Evolutionary conservation across 352 stramenopile genomes (phyloP).

Genomic region (Phytophthora boehmeriae): DNA sequence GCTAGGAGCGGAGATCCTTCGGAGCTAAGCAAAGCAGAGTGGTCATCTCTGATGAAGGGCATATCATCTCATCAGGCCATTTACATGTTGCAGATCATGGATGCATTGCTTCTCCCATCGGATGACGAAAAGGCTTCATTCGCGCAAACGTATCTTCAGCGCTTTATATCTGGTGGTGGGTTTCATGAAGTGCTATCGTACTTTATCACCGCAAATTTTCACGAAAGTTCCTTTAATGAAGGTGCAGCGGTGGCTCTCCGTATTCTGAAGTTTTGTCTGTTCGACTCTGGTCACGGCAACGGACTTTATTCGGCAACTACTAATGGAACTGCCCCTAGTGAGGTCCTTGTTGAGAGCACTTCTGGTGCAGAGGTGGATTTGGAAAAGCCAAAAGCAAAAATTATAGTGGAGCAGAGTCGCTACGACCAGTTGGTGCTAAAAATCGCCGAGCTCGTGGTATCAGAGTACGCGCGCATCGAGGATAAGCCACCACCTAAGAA

Average conservation of each 20-base stretch:
- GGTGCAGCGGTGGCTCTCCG: constrained; percentile 79
- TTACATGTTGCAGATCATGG: constrained; percentile 90
- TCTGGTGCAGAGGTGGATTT: constrained; percentile 11
- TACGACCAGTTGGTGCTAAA: constrained; percentile 80
- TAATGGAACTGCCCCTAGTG: constrained; percentile 25
- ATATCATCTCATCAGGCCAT: constrained; percentile 84
- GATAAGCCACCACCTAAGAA: constrained; percentile 43
- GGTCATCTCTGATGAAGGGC: constrained; percentile 69
- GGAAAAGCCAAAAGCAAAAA: constrained; percentile 40
- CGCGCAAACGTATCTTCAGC: constrained; percentile 64
- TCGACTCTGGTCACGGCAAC: constrained; percentile 70
- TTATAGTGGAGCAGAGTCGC: constrained; percentile 57
- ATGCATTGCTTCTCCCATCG: constrained; percentile 80
- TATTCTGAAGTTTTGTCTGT: constrained; percentile 86
- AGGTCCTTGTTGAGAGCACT: constrained; percentile 24
- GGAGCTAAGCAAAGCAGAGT: constrained; percentile 48
- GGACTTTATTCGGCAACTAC: constrained; percentile 40
- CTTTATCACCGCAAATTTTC: constrained; percentile 77
- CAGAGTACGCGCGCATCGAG: constrained; percentile 58
- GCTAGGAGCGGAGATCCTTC: constrained; percentile 2
- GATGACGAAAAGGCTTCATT: constrained; percentile 62
- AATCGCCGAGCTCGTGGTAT: constrained; percentile 80
- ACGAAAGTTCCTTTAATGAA: constrained; percentile 82
- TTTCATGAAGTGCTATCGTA: constrained; percentile 87
- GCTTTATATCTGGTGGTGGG: constrained; percentile 76